Base-by-base conservation (phyloP, 1,284 basidiomycete species). In the Cutaneotrichosporon sp. region DNA sequence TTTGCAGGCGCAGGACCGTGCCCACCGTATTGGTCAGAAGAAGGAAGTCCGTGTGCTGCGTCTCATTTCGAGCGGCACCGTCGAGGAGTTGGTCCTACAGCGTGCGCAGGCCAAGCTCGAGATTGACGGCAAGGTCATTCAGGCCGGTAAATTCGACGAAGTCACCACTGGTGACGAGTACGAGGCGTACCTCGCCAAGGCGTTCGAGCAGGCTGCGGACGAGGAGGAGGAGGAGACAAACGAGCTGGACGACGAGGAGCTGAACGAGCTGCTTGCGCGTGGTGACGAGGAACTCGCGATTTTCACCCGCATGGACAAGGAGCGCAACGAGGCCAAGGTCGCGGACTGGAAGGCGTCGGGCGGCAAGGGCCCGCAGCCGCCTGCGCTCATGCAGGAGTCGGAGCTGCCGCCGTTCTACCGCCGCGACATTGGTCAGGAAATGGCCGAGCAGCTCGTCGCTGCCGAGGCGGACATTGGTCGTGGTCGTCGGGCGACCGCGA, bases 11-110 rank as follows among this genome's bases (percentile, higher is more conserved):
- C 80, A 81, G 64, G 80, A 81, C 65, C 76, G 90, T 80, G 91
- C 91, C 12, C 94, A 99, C 80, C 93, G 96, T 83, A 98, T 98
- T 68, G 96, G 96, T 59, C 96, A 99, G 73, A 99, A 96, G 64
- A 96, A 96, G 77, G 89, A 93, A 52, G 96, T 99, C 36, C 84
- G 93, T 38, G 97, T 99, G 62, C 79, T 98, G 60, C 86, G 94
- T 64, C 88, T 99, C 71, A 93, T 99, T 69, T 97, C 94, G 7
- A 90, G 94, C 74, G 93, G 94, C 78, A 96, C 90, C 62, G 92
- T 98, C 15, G 96, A 98, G 75, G 94, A 98, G 77, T 90, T 92
- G 9, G 97, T 97, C 81, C 86, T 96, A 62, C 87, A 89, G 44
- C 84, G 92, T 60, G 96, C 96, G 3, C 85, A 91, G 60, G 90